These are phyloP conservation scores for Haplographium delicatum DNA, from an alignment of 495 filamentous ascomycete species.

Conservation along the genomic window DNA sequence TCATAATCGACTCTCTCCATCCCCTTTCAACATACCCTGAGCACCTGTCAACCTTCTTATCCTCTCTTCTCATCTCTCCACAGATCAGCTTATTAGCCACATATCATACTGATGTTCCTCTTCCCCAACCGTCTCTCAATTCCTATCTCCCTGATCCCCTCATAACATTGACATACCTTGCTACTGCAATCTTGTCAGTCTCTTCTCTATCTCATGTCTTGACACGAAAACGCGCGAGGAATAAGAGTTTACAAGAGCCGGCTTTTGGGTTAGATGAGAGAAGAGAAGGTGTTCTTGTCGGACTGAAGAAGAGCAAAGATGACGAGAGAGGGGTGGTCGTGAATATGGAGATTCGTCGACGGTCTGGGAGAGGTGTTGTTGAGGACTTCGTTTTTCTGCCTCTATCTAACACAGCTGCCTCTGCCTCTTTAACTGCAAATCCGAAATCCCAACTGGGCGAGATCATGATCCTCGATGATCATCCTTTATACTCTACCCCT, in stretches of 20 bases:
- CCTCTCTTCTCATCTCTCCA: slow-evolving; percentile 45
- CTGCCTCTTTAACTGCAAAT: slow-evolving; percentile 31
- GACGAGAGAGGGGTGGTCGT: slow-evolving; percentile 57
- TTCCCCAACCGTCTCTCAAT: slow-evolving; percentile 20
- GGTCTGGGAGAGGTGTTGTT: slow-evolving; percentile 68
- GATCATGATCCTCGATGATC: slow-evolving; percentile 72
- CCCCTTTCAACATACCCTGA: slow-evolving; percentile 34
- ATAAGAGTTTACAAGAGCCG: slow-evolving; percentile 65
- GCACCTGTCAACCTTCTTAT: slow-evolving; percentile 49
- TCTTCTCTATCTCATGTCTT: slow-evolving; percentile 63
- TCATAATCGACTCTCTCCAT: slow-evolving; percentile 62
- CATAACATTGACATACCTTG: slow-evolving; percentile 59
- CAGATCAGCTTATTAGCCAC: slow-evolving; percentile 51
- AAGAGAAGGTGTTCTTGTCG: slow-evolving; percentile 67
- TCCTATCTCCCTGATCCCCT: slow-evolving; percentile 65
- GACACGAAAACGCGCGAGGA: slow-evolving; percentile 58
- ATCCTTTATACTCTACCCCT: slow-evolving; percentile 58
- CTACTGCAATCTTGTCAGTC: slow-evolving; percentile 43
- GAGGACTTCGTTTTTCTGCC: slow-evolving; percentile 71
- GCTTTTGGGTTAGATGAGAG: slow-evolving; percentile 71
- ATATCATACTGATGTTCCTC: slow-evolving; percentile 64
- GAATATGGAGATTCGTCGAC: slow-evolving; percentile 78
- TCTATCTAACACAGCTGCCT: neutral
- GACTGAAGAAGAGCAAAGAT: slow-evolving; percentile 36
- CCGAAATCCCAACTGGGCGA: slow-evolving; percentile 3